Base-by-base conservation (phyloP, 1,284 basidiomycete genomes). In the Apiotrichum sp. region DNA sequence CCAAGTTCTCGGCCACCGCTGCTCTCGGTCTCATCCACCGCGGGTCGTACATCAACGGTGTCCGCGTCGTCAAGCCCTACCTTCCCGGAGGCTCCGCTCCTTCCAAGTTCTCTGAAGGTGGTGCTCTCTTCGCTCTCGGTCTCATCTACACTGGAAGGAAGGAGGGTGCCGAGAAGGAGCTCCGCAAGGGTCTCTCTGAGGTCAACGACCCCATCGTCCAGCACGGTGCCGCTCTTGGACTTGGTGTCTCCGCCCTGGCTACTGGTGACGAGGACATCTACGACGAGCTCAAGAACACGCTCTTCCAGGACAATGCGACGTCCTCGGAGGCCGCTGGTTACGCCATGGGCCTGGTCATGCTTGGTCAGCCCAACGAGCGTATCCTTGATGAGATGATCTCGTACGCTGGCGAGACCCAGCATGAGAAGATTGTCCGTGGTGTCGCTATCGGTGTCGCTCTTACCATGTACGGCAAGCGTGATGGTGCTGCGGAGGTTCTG, bases 401-500 rank as follows among this genome's bases (percentile, higher is more conserved):
- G 46, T 98, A 97, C 70, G 91, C 93, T 29, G 83, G 87, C 59
- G 93, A 98, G 72, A 97, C 93, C 1, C 90, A 93, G 68, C 93
- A 97, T 72, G 93, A 98, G 80, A 98, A 97, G 79, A 97, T 97
- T 68, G 96, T 97, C 59, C 86, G 93, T 51, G 91, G 92, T 66
- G 81, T 97, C 58, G 89, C 91, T 11, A 82, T 98, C 64, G 93
- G 93, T 42, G 81, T 93, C 50, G 89, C 89, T 2, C 88, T 97
- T 71, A 82, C 95, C 59, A 89, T 84, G 77, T 97, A 95, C 64
- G 91, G 89, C 48, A 84, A 86, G 56, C 89, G 93, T 72, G 91
- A 95, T 70, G 84, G 88, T 65, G 93, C 93, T 7, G 86, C 95
- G 59, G 79, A 79, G 22, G 86, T 87, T 1, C 83, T 93, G 59